Evolutionary conservation across 495 filamentous ascomycete species (phyloP), one percentile per base, ranked within the genome.

Genomic region (Neurospora sp.): DNA sequence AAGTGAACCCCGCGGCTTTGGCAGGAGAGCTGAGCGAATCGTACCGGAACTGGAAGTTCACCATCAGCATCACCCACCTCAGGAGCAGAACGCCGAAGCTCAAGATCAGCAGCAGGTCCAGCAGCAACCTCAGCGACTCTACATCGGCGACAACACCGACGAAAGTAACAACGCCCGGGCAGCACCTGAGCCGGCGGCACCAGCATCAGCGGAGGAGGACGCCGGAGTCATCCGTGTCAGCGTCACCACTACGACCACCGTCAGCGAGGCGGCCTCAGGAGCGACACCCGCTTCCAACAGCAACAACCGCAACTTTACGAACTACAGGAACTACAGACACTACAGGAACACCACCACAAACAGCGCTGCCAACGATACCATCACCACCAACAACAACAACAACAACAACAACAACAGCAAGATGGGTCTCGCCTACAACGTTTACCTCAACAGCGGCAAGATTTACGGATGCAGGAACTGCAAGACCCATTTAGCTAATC

Each of bases 391-490:
- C 12, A 39, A 68, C 53, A 40, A 99, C 27, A 27, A 2, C 6
- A 39, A 71, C 12, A 39, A 68, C 53, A 40, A 99, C 27, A 27
- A 2, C 27, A 31, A 31, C 53, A 40, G 74, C 72, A 82, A 87
- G 59, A 99, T 99, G 96, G 96, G 96, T 74, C 90, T 99, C 76
- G 84, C 91, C 71, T 99, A 98, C 87, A 98, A 98, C 86, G 88
- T 94, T 75, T 99, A 99, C 83, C 90, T 99, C 75, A 93, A 91
- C 81, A 90, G 91, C 76, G 88, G 86, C 82, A 92, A 92, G 82
- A 94, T 99, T 81, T 98, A 96, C 79, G 96, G 94, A 70, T 99
- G 96, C 87, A 96, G 95, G 84, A 86, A 86, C 75, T 99, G 96
- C 89, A 98, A 98, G 81, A 92, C 96, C 3, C 96, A 99, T 79